Base-by-base conservation (phyloP, 1,284 basidiomycete genomes). In the Abortiporus biennis region DNA sequence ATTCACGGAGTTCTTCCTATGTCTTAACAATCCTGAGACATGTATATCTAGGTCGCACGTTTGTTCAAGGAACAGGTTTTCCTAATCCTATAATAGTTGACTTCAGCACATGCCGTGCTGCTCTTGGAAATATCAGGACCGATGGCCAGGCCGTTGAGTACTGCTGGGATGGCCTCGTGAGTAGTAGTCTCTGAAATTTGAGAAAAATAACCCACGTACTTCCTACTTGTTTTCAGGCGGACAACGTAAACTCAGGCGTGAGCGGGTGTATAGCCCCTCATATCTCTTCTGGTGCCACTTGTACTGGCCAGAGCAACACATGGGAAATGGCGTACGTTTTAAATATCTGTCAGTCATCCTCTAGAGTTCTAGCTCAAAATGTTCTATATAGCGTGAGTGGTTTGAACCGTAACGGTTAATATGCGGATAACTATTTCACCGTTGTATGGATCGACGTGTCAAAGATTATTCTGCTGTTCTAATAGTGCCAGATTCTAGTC, bases 31-130 rank as follows among this genome's bases (percentile, higher is more conserved):
- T 11, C 3, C 11, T 32, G 13, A 39, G 17, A 21, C 17, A 17
- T 9, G n/a, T 19, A 15, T 5, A 12, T 21, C n/a, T 13, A 42
- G 40, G 40, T 16, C 19, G 32, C 4, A 42, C 40, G 23, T 42
- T 42, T 23, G 23, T 42, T 8, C 40, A 42, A 23, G 40, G 40
- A 16, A 35, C 31, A 13, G 32, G 32, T 4, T 42, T 42, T 33
- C 40, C 40, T 13, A 42, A 42, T 22, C 40, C 40, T n/a, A 42
- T 42, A 12, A 17, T 42, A 8, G 23, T 42, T 22, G 32, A 35
- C 33, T 42, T 36, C 33, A 42, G 40, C 33, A 36, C 40, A 8
- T 42, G 40, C 16, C 6, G 32, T 13, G 40, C 20, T 11, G 31
- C 17, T 3, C 29, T 42, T 21, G 40, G 40, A 6, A 42, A 42